phyloP scores from a whole-genome alignment of 2,329 filamentous ascomycete species.

The Periconia sp. region DNA sequence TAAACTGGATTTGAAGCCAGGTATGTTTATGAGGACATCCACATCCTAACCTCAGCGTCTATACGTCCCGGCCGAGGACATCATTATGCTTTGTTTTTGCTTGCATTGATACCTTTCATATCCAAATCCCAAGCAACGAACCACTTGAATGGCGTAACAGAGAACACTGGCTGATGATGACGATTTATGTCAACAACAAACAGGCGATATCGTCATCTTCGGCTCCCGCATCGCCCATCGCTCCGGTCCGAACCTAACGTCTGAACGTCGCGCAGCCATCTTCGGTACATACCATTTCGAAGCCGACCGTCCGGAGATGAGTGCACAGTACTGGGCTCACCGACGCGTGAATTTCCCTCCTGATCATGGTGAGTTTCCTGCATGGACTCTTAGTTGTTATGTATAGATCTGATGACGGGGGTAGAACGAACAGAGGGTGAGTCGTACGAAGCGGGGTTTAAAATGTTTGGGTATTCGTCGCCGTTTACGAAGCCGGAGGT shows the following conservation, averaged over 20 bases:
- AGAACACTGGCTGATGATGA: too few species aligned
- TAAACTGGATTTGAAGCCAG: neutral
- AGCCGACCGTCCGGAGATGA: neutral
- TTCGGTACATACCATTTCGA: neutral
- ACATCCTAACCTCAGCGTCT: too few species aligned
- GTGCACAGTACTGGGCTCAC: neutral
- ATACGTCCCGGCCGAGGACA: too few species aligned
- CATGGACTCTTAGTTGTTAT: too few species aligned
- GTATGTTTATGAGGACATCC: neutral
- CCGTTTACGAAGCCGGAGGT: neutral
- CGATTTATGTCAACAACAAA: too few species aligned
- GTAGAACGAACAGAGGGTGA: neutral
- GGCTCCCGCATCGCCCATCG: neutral
- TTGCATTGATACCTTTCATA: too few species aligned
- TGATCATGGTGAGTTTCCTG: neutral
- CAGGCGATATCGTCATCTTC: neutral
- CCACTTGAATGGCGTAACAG: too few species aligned
- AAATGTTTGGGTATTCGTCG: neutral
- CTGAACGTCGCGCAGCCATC: neutral
- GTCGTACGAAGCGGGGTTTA: neutral
- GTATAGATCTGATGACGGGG: too few species aligned
- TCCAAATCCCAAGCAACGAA: too few species aligned
- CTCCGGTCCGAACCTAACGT: neutral
- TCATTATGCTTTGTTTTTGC: too few species aligned
- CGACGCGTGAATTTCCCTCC: neutral